Evolutionary conservation across 148 eudicot genomes (phyloP), one percentile per base, ranked within the genome.

Genomic region (Pharnaceum exiguum): DNA sequence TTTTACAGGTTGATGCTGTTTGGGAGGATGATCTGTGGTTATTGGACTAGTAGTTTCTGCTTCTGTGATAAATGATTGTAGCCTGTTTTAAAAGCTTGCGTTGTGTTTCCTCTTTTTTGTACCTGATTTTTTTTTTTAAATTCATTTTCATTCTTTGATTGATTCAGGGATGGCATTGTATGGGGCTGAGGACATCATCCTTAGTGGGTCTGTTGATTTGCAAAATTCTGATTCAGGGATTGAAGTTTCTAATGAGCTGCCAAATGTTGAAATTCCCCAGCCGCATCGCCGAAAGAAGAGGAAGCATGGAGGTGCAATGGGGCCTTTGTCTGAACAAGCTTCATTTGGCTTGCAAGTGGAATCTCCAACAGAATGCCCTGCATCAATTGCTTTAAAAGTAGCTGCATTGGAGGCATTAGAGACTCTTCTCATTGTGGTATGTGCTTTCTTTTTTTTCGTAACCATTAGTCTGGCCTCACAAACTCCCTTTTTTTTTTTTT

Each of bases 341-440:
- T 59, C 44, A 21, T 59, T 47, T 63, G 61, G 47, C 68, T 55
- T 60, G 53, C 81, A 75, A 71, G 57, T 51, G 36, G 73, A 72
- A 55, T 44, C 23, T 49, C 30, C 68, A 63, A 71, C 27, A 60
- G 73, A 73, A 61, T 44, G 53, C 36, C 48, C 43, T 48, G 52
- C 71, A 18, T 76, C 80, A 52, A 42, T 82, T 28, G 55, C 93
- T 17, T 65, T 85, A 32, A 81, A 82, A 69, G 79, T 80, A 51
- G 95, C 96, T 65, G 96, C 94, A 31, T 40, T 87, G 8, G 81
- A 84, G 64, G 72, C 86, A 18, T 60, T 91, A 60, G 90, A 91
- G 66, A 80, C 94, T 60, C 90, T 91, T 70, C 66, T 91, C 9
- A 74, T 69, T 29, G 87, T 88, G 90, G 97, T 91, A 82, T 35